Evolutionary conservation across 441 rosid genomes (phyloP), one percentile per base, ranked within the genome.

Genomic region (Croton laevigatus): DNA sequence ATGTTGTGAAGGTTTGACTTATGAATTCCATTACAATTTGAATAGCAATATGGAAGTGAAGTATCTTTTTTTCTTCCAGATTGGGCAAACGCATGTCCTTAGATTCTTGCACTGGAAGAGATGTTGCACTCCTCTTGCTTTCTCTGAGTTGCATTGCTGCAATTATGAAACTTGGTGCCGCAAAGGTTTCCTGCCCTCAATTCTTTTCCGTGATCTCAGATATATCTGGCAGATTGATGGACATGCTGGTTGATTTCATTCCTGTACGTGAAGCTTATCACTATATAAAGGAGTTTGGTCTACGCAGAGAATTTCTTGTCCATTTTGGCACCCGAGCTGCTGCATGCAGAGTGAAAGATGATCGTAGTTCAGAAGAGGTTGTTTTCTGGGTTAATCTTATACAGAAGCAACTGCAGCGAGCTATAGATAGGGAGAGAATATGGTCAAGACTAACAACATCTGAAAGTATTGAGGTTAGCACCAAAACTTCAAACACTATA

Each of bases 291-390:
- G 89, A 81, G 68, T 81, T 91, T 70, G 99, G 97, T 69, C 81
- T 91, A 64, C 80, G 69, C 62, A 86, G 95, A 82, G 97, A 96
- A 73, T 96, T 96, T 84, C 97, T 96, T 80, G 86, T 83, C 75
- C 99, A 96, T 80, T 91, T 91, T 86, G 99, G 98, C 69, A 91
- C 97, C 68, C 89, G 91, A 62, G 96, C 94, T 45, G 92, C 96
- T 1, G 88, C 88, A n/a, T 88, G 93, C 76, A 85, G 97, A 80
- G 83, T 82, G 75, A 83, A 80, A 76, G 82, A 76, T 83, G 98
- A 89, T 73, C 62, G 74, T 66, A 79, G 80, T 75, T 83, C 91
- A 27, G 97, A 96, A 79, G 98, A 91, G 84, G 93, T 90, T 71
- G 75, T 82, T 73, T 96, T 96, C 83, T 96, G 98, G 99, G 94